Conservation (phyloP, 1,284 basidiomycete genomes). For the Mycena citricolor region DNA sequence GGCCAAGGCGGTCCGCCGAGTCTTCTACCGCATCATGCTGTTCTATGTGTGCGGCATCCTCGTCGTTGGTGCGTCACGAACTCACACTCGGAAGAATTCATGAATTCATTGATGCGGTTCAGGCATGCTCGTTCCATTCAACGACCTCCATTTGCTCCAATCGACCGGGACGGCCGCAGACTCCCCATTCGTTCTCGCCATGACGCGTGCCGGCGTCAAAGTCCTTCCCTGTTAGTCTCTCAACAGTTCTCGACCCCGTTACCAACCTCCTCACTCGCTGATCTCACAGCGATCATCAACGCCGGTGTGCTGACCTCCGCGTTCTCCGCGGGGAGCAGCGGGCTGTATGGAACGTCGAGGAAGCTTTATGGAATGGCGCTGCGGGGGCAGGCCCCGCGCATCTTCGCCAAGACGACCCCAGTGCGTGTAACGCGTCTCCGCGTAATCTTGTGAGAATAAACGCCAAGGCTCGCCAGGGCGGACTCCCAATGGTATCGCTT, state of each 20-base stretch:
- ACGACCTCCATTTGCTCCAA: conserved; percentile 38
- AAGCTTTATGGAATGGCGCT: conserved; percentile 56
- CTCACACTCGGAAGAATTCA: neutral
- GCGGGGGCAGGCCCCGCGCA: conserved; percentile 54
- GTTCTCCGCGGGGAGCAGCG: conserved; percentile 55
- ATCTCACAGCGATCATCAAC: conserved; percentile 44
- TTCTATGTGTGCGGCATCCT: conserved; percentile 59
- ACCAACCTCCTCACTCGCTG: too few species aligned
- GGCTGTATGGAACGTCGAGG: conserved; percentile 54
- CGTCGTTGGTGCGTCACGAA: conserved; percentile 42
- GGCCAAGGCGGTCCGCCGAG: conserved; percentile 43
- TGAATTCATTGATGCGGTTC: neutral
- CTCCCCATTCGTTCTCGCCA: conserved; percentile 59
- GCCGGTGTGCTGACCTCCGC: conserved; percentile 61
- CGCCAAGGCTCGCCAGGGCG: too few species aligned
- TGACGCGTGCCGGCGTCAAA: conserved; percentile 35
- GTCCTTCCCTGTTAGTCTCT: conserved; percentile 13
- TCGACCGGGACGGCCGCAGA: conserved; percentile 37
- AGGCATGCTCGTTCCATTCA: conserved; percentile 46
- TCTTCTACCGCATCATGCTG: conserved; percentile 52
- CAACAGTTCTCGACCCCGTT: neutral
- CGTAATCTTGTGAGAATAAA: too few species aligned
- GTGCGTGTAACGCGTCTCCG: too few species aligned
- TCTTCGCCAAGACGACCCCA: conserved; percentile 37
- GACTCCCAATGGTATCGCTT: conserved; percentile 20